Evolutionary conservation across 164 flowering plant genomes (phyloP), one percentile per base, ranked within the genome.

Genomic region (Umbilicus rupestris): DNA sequence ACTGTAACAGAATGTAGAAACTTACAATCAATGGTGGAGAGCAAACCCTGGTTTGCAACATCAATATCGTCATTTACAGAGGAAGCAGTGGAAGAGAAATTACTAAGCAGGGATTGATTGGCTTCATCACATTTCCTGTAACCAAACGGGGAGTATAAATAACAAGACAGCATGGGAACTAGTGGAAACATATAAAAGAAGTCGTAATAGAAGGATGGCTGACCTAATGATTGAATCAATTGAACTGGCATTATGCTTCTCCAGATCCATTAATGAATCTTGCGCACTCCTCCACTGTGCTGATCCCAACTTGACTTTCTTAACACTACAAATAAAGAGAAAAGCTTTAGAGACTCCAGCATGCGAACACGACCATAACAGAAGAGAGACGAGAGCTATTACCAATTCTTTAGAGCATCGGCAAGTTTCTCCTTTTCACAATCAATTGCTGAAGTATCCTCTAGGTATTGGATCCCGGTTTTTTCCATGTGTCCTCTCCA

Each of bases 381-480:
- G 9, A 9, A 55, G 8, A 29, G 30, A 24, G 24, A 4, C 19
- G 7, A 55, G 11, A 55, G 11, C 33, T 12, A 7, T 11, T 55
- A 55, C 60, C 60, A 55, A 16, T 55, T 29, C 60, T 55, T 55
- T 14, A 55, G 14, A 14, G 60, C 33, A 3, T 28, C 33, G 3
- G 60, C 17, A 33, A 55, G 60, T 22, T n/a, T 11, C 60, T 55
- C 60, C 31, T 28, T 55, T 55, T 55, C 60, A 26, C 19, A 3
- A 17, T 55, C 60, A 26, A 55, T 3, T 12, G 60, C 60, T 26
- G 60, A 74, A 62, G 85, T 71, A 62, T 84, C 85, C 63, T 86
- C 82, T 69, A 83, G 52, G 75, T 76, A 86, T 66, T 76, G 73
- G 12, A 50, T 69, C 76, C 81, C 79, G 5, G 75, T 81, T 37